Evolutionary conservation across 1,139 yeast genomes (phyloP), one percentile per base, ranked within the genome.

Genomic region (Suhomyces taliae): DNA sequence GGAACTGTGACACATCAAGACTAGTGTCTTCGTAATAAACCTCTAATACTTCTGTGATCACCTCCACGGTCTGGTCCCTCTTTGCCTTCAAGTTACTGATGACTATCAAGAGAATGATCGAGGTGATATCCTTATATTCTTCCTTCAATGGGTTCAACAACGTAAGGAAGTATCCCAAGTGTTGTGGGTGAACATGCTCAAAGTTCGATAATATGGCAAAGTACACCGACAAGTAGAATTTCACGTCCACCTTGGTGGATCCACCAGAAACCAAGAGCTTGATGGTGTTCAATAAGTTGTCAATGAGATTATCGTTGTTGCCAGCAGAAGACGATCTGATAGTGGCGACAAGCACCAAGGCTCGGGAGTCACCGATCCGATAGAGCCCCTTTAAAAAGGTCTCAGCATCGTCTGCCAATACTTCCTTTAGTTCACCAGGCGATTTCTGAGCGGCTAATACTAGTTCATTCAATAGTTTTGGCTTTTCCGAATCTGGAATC

Each of bases 31-130:
- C 62, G 34, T 43, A 39, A 15, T 60, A 49, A 3, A 57, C 43
- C 35, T 70, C 74, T 33, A 71, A 57, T 43, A 59, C 67, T 24
- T 59, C 64, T 3, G 48, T 37, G 3, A 71, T 56, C 5, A 56
- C 53, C 7, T 58, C 65, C 3, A 48, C 40, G 0, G 66, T 50
- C 27, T 54, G 51, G 0, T 34, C 37, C 15, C 56, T 56, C 27
- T 41, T 29, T 7, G 27, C 37, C 45, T 66, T 62, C 34, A 68
- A 50, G 37, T 54, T 52, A 34, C 61, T 66, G 5, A 70, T 59
- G 4, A 64, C 48, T 6, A 70, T 57, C 27, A 69, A 54, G 31
- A 70, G 50, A 4, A 66, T 52, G 10, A 57, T 43, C 2, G 69
- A 61, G 12, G 47, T 40, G 2, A 53, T 39, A 4, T 54, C 53